Percentiles rank a stretch among this genome's conserved stretches.
Conservation (phyloP, 2,329 filamentous ascomycete genomes). For the Lizonia empirigonia region DNA sequence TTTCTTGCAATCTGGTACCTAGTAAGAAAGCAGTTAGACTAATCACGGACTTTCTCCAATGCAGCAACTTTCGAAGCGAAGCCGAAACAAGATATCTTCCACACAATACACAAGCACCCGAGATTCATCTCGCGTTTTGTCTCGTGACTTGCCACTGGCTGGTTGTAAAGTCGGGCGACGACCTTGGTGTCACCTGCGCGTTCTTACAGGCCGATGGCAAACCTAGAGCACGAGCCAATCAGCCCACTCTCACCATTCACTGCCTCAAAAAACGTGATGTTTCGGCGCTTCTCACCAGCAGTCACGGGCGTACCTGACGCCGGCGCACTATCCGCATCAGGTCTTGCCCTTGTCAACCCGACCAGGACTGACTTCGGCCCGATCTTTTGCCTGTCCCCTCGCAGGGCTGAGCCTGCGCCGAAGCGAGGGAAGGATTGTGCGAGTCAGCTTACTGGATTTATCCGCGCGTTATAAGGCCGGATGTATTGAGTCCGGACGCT, state of each 20-base stretch:
- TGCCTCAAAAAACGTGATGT: neutral
- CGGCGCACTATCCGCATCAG: neutral
- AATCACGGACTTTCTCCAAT: constrained; percentile 1
- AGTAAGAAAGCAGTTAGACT: neutral
- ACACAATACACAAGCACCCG: too few relatives aligned
- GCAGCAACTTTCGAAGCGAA: too few relatives aligned
- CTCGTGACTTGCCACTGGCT: neutral
- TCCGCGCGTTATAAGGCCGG: constrained; percentile 1
- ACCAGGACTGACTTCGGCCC: constrained; percentile 6
- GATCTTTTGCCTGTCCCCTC: neutral
- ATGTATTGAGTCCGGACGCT: neutral
- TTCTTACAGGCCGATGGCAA: too few relatives aligned
- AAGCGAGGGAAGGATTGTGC: neutral
- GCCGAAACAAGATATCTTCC: too few relatives aligned
- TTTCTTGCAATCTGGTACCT: neutral
- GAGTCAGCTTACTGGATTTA: constrained; percentile 5
- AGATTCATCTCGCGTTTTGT: neutral
- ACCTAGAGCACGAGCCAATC: constrained; percentile 5
- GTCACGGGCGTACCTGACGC: constrained; percentile 8
- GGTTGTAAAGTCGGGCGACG: neutral
- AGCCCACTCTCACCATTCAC: constrained; percentile 1
- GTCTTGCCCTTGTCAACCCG: neutral
- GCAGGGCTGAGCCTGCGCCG: constrained; percentile 9
- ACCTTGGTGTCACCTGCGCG: neutral
- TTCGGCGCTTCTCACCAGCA: constrained; percentile 8